Evolutionary conservation across 2,329 filamentous ascomycete genomes (phyloP).

Genomic region (Macrophomina phaseolina): DNA sequence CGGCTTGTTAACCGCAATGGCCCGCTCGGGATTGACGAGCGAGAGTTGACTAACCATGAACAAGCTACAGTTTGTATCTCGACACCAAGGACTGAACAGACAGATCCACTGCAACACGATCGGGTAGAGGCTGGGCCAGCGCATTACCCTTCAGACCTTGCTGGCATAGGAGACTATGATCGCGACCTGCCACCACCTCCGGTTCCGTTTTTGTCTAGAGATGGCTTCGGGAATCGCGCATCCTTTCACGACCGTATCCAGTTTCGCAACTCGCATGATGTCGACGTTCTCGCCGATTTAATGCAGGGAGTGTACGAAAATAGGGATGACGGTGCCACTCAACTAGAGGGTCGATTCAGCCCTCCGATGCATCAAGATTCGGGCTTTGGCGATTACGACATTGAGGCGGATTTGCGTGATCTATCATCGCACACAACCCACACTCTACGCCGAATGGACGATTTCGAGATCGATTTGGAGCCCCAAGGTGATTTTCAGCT

Average conservation of each 20-base stretch:
- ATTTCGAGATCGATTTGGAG: conserved; percentile 2
- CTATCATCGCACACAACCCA: not conserved
- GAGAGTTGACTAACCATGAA: conserved; percentile 41
- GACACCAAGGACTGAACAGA: conserved; percentile 40
- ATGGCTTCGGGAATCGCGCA: conserved; percentile 32
- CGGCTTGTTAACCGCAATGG: conserved; percentile 43
- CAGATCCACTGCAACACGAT: conserved; percentile 33
- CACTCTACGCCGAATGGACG: not conserved
- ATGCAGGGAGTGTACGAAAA: conserved; percentile 34
- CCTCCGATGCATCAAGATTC: conserved; percentile 45
- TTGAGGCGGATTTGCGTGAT: conserved; percentile 3
- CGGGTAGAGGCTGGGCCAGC: not conserved
- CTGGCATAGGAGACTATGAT: conserved; percentile 5
- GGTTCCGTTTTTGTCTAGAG: conserved; percentile 7
- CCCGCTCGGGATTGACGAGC: conserved; percentile 37
- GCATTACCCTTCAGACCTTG: conserved; percentile 7
- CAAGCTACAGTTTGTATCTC: conserved; percentile 44
- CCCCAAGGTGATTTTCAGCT: not conserved
- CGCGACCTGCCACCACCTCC: not conserved
- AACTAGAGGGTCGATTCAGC: conserved; percentile 29
- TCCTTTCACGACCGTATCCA: conserved; percentile 44
- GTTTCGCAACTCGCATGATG: conserved; percentile 34
- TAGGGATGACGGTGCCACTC: not conserved
- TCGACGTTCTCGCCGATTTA: conserved; percentile 7
- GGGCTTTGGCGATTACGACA: conserved; percentile 40